Conservation (phyloP, 805 yeast species). For the Tetrapisispora phaffii region DNA sequence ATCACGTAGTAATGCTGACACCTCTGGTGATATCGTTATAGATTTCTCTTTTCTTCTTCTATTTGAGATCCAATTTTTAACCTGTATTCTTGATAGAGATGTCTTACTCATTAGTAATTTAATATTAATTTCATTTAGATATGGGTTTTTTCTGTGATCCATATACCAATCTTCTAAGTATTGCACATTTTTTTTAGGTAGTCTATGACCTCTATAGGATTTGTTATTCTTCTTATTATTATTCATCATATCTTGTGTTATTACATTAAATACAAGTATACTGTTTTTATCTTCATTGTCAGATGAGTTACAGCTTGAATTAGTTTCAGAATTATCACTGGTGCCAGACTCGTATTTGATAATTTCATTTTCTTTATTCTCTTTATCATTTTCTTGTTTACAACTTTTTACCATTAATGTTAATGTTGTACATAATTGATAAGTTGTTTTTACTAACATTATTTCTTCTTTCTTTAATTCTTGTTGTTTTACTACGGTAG, state of each 20-base stretch:
- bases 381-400: neutral
- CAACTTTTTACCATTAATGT: conserved; percentile 4
- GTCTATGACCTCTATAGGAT: conserved; percentile 16
- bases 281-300: neutral
- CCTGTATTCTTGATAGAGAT: conserved; percentile 13
- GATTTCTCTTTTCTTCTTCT: conserved; percentile 19
- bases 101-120: conserved; percentile 8
- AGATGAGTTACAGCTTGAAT: too few species aligned
- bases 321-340: neutral
- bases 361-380: neutral
- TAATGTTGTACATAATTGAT: conserved; percentile 9
- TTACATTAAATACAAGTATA: conserved; percentile 8
- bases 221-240: conserved; percentile 2
- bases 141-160: conserved; percentile 12
- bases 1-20: conserved; percentile 5
- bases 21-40: conserved; percentile 9
- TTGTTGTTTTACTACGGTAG: conserved; percentile 1
- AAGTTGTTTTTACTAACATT: conserved; percentile 5
- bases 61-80: conserved; percentile 24
- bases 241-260: conserved; percentile 13
- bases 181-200: conserved; percentile 9
- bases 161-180: conserved; percentile 14
- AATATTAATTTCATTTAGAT: conserved; percentile 9
- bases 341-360: neutral
- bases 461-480: conserved; percentile 5